Percentiles rank a stretch among this genome's conserved stretches.
Conservation (phyloP, 306 rosid genomes). For the Dryas drummondii region DNA sequence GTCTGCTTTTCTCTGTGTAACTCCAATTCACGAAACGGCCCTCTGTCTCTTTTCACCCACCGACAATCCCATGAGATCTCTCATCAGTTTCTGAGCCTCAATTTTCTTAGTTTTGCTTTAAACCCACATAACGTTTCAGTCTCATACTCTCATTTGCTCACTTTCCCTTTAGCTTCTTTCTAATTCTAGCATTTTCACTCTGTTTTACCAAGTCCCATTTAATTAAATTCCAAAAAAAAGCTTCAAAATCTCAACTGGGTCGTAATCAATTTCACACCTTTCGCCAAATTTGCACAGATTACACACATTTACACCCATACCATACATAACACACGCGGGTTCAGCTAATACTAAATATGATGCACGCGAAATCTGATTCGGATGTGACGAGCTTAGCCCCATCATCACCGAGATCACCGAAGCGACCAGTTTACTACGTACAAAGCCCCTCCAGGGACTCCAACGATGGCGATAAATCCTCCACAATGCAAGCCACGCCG, state of each 20-base stretch:
- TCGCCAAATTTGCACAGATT: neutral
- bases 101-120: neutral
- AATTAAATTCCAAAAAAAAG: neutral
- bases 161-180: neutral
- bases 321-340: neutral
- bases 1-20: neutral
- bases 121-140: neutral
- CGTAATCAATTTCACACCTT: neutral
- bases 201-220: neutral
- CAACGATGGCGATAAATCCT: slow-evolving; percentile 73
- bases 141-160: neutral
- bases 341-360: slow-evolving; percentile 23
- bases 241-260: neutral
- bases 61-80: neutral
- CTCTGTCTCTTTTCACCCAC: neutral
- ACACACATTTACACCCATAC: neutral
- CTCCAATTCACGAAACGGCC: slow-evolving; percentile 12
- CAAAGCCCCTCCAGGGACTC: slow-evolving; percentile 82
- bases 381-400: slow-evolving; percentile 66
- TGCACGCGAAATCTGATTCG: slow-evolving; percentile 74
- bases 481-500: slow-evolving; percentile 51
- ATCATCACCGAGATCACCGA: slow-evolving; percentile 68
- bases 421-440: slow-evolving; percentile 60
- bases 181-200: neutral
- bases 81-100: neutral